phyloP scores from a whole-genome alignment of 305 asterid genomes.

The Coffea humblotiana region DNA sequence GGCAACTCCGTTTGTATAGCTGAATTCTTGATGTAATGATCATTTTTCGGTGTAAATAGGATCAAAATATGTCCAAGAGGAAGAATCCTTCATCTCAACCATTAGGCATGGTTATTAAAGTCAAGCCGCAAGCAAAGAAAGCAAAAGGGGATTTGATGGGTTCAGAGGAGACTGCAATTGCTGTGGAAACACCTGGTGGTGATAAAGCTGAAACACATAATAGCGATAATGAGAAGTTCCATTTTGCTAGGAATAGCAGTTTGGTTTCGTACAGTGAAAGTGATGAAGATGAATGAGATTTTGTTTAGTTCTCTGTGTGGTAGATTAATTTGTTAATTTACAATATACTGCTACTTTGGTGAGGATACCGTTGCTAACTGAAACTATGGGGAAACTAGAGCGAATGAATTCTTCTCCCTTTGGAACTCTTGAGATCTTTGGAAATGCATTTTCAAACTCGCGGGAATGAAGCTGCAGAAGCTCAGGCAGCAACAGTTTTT shows the following conservation, averaged over 20 bases:
- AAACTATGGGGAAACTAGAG: not conserved
- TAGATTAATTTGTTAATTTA: not conserved
- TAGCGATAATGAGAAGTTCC: constrained; percentile 12
- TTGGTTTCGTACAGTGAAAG: constrained; percentile 89
- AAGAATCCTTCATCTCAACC: constrained; percentile 50
- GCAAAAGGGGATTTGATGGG: constrained; percentile 46
- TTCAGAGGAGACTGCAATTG: constrained; percentile 25
- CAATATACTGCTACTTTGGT: not conserved
- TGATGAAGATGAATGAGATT: constrained; percentile 52
- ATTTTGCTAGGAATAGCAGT: constrained; percentile 32
- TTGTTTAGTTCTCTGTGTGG: not conserved
- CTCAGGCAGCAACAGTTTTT: not conserved
- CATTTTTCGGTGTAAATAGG: constrained; percentile 34
- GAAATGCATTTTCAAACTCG: not conserved
- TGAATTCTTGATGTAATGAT: not conserved
- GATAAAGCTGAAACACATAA: constrained; percentile 20
- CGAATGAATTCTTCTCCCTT: not conserved
- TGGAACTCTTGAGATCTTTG: not conserved
- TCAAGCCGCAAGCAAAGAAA: constrained; percentile 80
- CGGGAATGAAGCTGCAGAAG: not conserved
- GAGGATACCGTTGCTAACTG: not conserved
- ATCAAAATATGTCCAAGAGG: constrained; percentile 41
- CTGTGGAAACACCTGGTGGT: constrained; percentile 9
- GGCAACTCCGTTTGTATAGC: not conserved
- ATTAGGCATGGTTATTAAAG: constrained; percentile 59